Evolutionary conservation across 148 eudicot genomes (phyloP).

Genomic region (Chenopodium quinoa): DNA sequence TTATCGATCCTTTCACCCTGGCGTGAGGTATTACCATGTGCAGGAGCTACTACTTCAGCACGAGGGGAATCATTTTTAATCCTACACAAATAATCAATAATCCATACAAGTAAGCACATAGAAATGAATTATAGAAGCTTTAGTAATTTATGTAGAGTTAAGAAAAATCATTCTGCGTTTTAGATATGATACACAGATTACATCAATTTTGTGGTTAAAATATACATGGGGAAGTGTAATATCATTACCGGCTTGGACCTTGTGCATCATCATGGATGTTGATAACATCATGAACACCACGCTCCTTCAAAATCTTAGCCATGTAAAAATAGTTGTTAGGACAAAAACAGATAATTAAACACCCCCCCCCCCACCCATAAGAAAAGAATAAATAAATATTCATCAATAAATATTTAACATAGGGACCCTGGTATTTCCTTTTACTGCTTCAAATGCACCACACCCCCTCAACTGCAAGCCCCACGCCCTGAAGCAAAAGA

Average conservation of each 20-base stretch:
- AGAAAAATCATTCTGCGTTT: not conserved
- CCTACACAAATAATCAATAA: slow-evolving; percentile 39
- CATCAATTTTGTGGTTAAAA: not conserved
- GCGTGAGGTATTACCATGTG: slow-evolving; percentile 37
- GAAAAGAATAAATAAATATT: not conserved
- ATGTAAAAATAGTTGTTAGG: not conserved
- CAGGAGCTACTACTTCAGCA: slow-evolving; percentile 29
- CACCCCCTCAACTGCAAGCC: not conserved
- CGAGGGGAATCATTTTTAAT: slow-evolving; percentile 41
- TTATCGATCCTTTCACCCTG: slow-evolving; percentile 43
- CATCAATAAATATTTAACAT: not conserved
- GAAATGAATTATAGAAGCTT: not conserved
- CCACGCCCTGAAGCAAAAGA: not conserved
- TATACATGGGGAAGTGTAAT: not conserved
- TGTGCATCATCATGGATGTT: slow-evolving; percentile 41
- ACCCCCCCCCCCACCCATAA: not conserved
- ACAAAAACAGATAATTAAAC: slow-evolving; percentile 5
- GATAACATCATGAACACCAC: slow-evolving; percentile 56
- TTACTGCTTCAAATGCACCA: not conserved
- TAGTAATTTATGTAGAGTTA: not conserved
- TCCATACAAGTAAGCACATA: not conserved
- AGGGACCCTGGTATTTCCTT: not conserved
- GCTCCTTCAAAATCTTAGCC: slow-evolving; percentile 70
- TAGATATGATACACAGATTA: not conserved
- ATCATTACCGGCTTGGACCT: slow-evolving; percentile 48